These are phyloP conservation scores for Russula griseocarnosa DNA, from an alignment of 768 basidiomycete genomes.

Conservation along the genomic window DNA sequence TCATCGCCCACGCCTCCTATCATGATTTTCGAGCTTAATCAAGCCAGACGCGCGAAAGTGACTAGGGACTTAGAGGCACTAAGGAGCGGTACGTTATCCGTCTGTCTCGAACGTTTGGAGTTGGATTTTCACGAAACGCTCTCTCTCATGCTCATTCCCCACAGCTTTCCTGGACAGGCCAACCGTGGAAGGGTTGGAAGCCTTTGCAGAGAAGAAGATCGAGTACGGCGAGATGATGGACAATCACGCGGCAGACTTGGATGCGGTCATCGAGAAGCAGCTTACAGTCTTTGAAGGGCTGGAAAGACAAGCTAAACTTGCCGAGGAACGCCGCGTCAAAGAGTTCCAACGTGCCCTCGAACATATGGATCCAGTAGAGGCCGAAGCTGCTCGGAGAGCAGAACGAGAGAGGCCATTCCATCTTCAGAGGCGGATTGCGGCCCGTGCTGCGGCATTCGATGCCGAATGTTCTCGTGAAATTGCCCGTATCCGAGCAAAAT, in stretches of 20 bases:
- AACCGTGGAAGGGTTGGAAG: slow-evolving; percentile 9
- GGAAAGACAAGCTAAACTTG: neutral
- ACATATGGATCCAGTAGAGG: neutral
- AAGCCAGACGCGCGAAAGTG: neutral
- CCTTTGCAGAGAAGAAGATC: slow-evolving; percentile 1
- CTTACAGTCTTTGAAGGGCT: neutral
- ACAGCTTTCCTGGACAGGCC: slow-evolving; percentile 14
- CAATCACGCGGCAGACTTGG: neutral
- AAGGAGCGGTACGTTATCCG: neutral
- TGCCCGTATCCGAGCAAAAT: neutral
- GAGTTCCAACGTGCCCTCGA: slow-evolving; percentile 6
- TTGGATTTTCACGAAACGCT: neutral
- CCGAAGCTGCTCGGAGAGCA: neutral
- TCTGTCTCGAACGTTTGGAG: neutral
- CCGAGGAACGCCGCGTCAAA: slow-evolving; percentile 2
- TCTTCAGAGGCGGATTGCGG: neutral
- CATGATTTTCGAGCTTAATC: neutral
- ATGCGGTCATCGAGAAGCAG: neutral
- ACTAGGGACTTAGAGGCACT: neutral
- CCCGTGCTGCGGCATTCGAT: neutral
- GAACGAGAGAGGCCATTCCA: neutral
- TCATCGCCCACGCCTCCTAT: neutral
- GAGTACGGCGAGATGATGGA: neutral
- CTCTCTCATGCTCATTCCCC: neutral
- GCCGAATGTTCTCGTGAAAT: neutral